A percentile compares a stretch with the other conserved stretches of the same genome.
phyloP scores from a whole-genome alignment of 2,329 filamentous ascomycete species.

The Ophiostoma australiae region DNA sequence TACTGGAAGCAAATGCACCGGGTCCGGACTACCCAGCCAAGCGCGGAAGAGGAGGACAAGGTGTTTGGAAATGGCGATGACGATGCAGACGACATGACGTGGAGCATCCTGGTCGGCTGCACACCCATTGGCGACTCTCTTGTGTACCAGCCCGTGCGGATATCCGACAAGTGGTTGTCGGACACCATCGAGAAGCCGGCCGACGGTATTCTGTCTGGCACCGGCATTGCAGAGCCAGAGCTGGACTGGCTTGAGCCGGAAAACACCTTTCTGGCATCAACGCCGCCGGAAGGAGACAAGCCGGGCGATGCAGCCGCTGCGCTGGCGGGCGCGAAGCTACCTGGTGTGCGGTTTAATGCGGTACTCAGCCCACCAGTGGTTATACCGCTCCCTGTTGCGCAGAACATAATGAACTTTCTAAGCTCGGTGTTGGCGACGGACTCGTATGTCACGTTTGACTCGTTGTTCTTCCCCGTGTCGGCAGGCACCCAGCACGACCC shows the following conservation, averaged over 20 bases:
- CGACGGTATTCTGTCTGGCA: constrained; percentile 38
- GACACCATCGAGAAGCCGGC: constrained; percentile 57
- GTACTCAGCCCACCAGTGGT: constrained; percentile 69
- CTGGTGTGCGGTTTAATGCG: constrained; percentile 69
- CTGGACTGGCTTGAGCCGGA: constrained; percentile 71
- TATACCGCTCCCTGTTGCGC: constrained; percentile 60
- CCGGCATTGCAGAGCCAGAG: constrained; percentile 34
- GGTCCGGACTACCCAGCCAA: constrained; percentile 33
- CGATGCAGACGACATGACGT: constrained; percentile 45
- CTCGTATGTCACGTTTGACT: constrained; percentile 51
- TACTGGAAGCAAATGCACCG: constrained; percentile 68
- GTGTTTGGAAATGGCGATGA: not conserved
- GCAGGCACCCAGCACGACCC: constrained; percentile 49
- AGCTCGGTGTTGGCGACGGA: constrained; percentile 43
- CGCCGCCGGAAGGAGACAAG: constrained; percentile 21
- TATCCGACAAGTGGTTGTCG: constrained; percentile 71
- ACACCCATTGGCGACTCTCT: constrained; percentile 42
- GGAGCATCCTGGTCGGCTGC: constrained; percentile 65
- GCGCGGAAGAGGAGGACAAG: not conserved
- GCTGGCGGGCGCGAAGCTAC: constrained; percentile 50
- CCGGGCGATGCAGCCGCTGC: constrained; percentile 31
- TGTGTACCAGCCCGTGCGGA: constrained; percentile 56
- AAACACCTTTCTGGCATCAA: constrained; percentile 37
- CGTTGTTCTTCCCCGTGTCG: constrained; percentile 51
- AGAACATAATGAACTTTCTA: constrained; percentile 56